These are phyloP conservation scores for Blastobotrys capitulatus DNA, from an alignment of 1,139 yeast species.

Conservation along the genomic window DNA sequence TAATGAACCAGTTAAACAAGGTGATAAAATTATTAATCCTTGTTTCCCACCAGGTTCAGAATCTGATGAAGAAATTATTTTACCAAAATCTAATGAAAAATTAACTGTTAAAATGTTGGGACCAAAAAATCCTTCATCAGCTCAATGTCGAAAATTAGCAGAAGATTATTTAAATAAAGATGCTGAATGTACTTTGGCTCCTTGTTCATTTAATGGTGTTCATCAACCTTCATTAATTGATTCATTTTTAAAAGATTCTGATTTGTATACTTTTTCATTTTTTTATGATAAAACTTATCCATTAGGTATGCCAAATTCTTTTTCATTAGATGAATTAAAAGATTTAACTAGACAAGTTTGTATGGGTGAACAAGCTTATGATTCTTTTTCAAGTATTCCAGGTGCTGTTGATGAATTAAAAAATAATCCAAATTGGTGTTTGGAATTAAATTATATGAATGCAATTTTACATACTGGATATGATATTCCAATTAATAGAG, in stretches of 20 bases:
- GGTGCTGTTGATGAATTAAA: slow-evolving; percentile 62
- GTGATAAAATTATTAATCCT: slow-evolving; percentile 53
- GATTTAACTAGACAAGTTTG: slow-evolving; percentile 84
- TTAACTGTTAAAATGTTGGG: slow-evolving; percentile 72
- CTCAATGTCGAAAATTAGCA: slow-evolving; percentile 81
- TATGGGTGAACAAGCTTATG: slow-evolving; percentile 72
- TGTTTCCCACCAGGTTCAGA: slow-evolving; percentile 73
- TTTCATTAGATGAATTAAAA: slow-evolving; percentile 75
- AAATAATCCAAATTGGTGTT: slow-evolving; percentile 89
- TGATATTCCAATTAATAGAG: slow-evolving; percentile 86
- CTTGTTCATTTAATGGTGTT: slow-evolving; percentile 95
- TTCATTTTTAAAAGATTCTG: slow-evolving; percentile 64
- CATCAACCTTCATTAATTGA: slow-evolving; percentile 87
- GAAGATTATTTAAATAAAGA: slow-evolving; percentile 83
- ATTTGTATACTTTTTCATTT: slow-evolving; percentile 84
- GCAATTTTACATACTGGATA: slow-evolving; percentile 91
- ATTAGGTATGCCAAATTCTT: slow-evolving; percentile 87
- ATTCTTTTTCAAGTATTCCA: slow-evolving; percentile 49
- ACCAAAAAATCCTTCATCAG: slow-evolving; percentile 54
- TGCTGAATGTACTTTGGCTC: slow-evolving; percentile 59
- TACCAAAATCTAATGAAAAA: slow-evolving; percentile 12
- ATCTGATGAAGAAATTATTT: slow-evolving; percentile 15
- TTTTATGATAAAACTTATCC: slow-evolving; percentile 93
- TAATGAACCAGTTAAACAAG: slow-evolving; percentile 19
- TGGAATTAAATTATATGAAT: slow-evolving; percentile 84